These are phyloP conservation scores for Fusarium liriodendri DNA, from an alignment of 2,329 filamentous ascomycete genomes.

Conservation along the genomic window DNA sequence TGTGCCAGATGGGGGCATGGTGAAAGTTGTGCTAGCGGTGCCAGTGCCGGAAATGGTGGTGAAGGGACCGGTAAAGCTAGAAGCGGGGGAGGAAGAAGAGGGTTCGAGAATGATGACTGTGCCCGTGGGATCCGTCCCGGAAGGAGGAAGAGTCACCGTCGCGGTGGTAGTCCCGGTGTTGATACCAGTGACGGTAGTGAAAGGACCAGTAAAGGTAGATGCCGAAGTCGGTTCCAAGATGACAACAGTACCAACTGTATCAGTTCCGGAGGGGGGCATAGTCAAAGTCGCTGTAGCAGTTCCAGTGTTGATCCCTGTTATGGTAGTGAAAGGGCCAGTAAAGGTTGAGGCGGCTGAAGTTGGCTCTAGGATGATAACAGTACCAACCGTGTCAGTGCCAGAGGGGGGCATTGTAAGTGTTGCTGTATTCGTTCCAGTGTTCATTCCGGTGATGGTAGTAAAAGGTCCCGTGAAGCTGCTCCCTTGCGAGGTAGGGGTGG, in stretches of 20 bases:
- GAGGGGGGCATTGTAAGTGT: background rate
- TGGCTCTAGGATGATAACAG: background rate
- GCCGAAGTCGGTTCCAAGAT: background rate
- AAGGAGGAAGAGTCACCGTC: background rate
- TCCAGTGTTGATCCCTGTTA: background rate
- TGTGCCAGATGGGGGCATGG: background rate
- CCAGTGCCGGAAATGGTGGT: background rate
- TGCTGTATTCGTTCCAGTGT: background rate
- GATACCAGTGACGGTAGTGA: background rate
- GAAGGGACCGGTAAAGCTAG: background rate
- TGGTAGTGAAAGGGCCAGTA: background rate
- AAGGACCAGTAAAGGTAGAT: background rate
- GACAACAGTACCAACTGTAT: background rate
- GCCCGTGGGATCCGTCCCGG: background rate
- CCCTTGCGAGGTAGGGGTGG: background rate
- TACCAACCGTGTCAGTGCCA: background rate
- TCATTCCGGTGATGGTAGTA: background rate
- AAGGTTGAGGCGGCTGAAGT: background rate
- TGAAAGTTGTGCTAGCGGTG: background rate
- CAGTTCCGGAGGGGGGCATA: background rate
- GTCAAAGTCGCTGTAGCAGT: background rate
- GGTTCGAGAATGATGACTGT: background rate
- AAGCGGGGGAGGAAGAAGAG: background rate
- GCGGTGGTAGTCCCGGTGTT: background rate
- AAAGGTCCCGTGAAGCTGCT: background rate